Evolutionary conservation across 2,329 filamentous ascomycete species (phyloP).

Genomic region (Dactylellina sp.): DNA sequence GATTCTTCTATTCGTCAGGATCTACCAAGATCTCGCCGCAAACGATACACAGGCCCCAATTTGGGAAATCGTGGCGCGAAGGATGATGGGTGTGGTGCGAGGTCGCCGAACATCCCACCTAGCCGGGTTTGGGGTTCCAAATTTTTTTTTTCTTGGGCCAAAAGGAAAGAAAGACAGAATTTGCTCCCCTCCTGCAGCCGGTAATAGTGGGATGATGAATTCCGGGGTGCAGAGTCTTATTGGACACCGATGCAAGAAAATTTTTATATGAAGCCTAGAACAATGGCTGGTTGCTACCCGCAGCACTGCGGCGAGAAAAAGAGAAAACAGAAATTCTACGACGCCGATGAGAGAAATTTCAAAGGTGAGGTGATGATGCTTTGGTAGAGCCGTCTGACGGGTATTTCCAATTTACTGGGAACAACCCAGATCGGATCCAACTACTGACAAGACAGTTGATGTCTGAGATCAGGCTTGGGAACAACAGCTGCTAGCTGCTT

Average conservation of each 20-base stretch:
- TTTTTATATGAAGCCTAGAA: constrained; percentile 22
- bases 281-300: background rate
- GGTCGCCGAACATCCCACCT: constrained; percentile 46
- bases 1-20: constrained; percentile 39
- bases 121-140: constrained; percentile 28
- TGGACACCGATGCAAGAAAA: constrained; percentile 40
- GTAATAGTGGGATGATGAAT: constrained; percentile 19
- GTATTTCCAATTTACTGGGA: constrained; percentile 10
- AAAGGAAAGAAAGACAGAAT: constrained; percentile 26
- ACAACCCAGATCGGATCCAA: constrained; percentile 30
- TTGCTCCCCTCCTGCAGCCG: constrained; percentile 29
- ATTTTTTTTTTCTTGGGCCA: constrained; percentile 17
- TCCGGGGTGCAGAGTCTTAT: constrained; percentile 44
- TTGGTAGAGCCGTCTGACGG: background rate
- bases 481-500: background rate
- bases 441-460: constrained; percentile 9
- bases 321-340: constrained; percentile 21
- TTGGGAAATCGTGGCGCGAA: constrained; percentile 33
- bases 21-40: constrained; percentile 27
- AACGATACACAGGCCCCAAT: background rate
- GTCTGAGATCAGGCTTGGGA: constrained; percentile 13
- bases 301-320: background rate
- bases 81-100: constrained; percentile 14
- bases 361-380: background rate
- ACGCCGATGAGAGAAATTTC: constrained; percentile 44